Conservation (phyloP, 331 rosid genomes). For the Malus hybrid region DNA sequence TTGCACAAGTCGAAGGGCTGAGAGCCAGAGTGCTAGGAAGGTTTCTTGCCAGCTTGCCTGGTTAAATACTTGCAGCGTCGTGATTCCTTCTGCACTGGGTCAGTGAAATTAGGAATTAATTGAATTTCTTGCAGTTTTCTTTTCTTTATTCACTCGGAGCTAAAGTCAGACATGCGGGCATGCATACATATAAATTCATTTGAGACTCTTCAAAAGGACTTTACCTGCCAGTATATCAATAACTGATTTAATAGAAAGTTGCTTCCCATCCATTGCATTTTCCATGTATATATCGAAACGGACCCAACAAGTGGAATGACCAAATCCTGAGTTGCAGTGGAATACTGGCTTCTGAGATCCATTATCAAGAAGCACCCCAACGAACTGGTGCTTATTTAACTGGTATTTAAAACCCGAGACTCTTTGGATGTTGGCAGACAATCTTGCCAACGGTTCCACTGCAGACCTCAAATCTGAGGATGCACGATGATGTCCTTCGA, state of each 20-base stretch:
- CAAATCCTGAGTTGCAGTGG: slow-evolving; percentile 30
- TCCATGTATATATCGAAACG: slow-evolving; percentile 66
- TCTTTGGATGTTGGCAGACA: slow-evolving; percentile 44
- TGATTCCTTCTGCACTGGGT: slow-evolving; percentile 54
- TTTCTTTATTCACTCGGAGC: background rate
- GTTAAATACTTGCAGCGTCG: slow-evolving; percentile 56
- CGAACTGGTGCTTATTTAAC: slow-evolving; percentile 36
- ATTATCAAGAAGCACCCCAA: slow-evolving; percentile 41
- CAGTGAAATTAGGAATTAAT: slow-evolving; percentile 23
- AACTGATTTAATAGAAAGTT: slow-evolving; percentile 56
- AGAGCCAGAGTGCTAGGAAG: slow-evolving; percentile 74
- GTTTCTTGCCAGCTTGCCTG: slow-evolving; percentile 87
- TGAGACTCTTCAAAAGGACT: slow-evolving; percentile 7
- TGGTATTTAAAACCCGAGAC: slow-evolving; percentile 34
- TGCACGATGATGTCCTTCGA: slow-evolving; percentile 42
- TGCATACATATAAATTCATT: background rate
- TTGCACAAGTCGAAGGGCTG: slow-evolving; percentile 90
- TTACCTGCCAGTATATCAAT: slow-evolving; percentile 56
- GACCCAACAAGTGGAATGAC: slow-evolving; percentile 56
- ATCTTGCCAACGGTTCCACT: slow-evolving; percentile 33
- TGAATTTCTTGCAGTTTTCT: slow-evolving; percentile 14
- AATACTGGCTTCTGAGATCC: slow-evolving; percentile 29
- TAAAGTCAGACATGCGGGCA: background rate
- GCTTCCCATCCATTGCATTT: slow-evolving; percentile 69
- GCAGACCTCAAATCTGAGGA: slow-evolving; percentile 41